Conservation (phyloP, 2,329 filamentous ascomycete genomes). For the Trichoderma pleuroti region DNA sequence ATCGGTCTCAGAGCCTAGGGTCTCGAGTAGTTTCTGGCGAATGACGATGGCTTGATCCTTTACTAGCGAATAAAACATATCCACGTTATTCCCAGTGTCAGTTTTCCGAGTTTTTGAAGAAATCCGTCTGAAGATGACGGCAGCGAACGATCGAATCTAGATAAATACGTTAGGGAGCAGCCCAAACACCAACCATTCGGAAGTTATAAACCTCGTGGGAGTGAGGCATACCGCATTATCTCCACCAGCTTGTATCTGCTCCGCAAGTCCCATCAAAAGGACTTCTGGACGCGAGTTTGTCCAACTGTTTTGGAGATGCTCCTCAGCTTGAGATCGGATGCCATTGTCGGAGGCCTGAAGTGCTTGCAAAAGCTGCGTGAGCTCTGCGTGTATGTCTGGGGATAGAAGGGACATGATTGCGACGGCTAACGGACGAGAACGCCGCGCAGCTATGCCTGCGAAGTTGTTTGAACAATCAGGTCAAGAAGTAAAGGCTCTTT, state of each 20-base stretch:
- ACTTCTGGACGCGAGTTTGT: constrained; percentile 75
- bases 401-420: constrained; percentile 73
- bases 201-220: not conserved
- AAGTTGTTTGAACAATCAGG: constrained; percentile 15
- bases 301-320: constrained; percentile 89
- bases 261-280: constrained; percentile 87
- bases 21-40: constrained; percentile 77
- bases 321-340: constrained; percentile 80
- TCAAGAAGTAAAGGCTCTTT: constrained; percentile 8
- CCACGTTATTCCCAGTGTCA: constrained; percentile 65
- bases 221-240: constrained; percentile 61
- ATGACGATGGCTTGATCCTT: constrained; percentile 73
- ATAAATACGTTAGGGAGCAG: constrained; percentile 19
- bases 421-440: constrained; percentile 25
- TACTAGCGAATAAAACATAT: constrained; percentile 80
- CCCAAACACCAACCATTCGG: not conserved
- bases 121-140: constrained; percentile 92
- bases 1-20: constrained; percentile 68
- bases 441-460: constrained; percentile 24
- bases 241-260: constrained; percentile 79
- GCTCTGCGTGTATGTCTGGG: constrained; percentile 76
- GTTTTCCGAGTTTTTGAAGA: constrained; percentile 83
- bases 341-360: constrained; percentile 88
- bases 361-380: constrained; percentile 80
- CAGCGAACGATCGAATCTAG: constrained; percentile 79